Evolutionary conservation across 352 stramenopile species (phyloP).

Genomic region (Pythium periplocum): DNA sequence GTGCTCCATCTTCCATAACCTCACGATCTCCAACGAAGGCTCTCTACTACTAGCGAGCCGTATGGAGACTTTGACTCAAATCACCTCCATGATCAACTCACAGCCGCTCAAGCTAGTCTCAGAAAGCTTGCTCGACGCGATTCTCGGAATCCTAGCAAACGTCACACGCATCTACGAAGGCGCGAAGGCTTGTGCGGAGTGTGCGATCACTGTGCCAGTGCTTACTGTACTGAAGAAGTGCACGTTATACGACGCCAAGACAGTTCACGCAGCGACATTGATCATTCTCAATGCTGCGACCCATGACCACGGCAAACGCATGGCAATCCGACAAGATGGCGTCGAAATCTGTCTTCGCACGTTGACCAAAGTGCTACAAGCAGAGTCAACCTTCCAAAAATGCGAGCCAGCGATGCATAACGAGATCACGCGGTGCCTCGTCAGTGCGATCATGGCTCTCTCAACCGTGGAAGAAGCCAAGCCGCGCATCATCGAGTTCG

Average conservation of each 20-base stretch:
- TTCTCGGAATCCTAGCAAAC: conserved; percentile 43
- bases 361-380: conserved; percentile 29
- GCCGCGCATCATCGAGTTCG: conserved; percentile 57
- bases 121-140: conserved; percentile 23
- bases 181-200: conserved; percentile 32
- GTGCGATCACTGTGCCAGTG: conserved; percentile 35
- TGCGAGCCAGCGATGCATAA: conserved; percentile 22
- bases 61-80: conserved; percentile 28
- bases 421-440: conserved; percentile 49
- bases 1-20: conserved; percentile 49
- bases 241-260: conserved; percentile 34
- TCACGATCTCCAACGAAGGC: conserved; percentile 55
- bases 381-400: conserved; percentile 14
- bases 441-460: conserved; percentile 59
- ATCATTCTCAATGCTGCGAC: conserved; percentile 49
- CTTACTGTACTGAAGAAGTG: conserved; percentile 55
- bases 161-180: conserved; percentile 58
- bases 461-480: conserved; percentile 67
- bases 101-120: conserved; percentile 39
- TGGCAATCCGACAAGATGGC: conserved; percentile 35
- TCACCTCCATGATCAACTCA: conserved; percentile 40
- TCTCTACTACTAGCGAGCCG: conserved; percentile 34
- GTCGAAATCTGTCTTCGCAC: conserved; percentile 63
- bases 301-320: conserved; percentile 49
- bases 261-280: conserved; percentile 30